Base-by-base conservation (phyloP, 2,329 filamentous ascomycete genomes). In the Fusarium coicis region DNA sequence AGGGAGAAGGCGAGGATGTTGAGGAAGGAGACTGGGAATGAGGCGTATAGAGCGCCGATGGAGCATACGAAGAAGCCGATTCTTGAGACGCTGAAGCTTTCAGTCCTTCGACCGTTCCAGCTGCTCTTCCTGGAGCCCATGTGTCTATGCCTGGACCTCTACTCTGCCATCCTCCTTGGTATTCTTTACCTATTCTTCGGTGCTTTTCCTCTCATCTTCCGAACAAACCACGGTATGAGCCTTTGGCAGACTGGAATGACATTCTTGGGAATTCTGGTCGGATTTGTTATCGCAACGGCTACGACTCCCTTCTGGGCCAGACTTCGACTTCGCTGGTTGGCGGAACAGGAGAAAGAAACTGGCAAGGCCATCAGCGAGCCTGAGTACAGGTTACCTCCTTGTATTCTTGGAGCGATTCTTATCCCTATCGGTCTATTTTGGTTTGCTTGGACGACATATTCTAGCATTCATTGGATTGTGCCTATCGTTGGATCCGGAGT, bases 181-280 rank as follows among this genome's bases (percentile, higher is more conserved):
- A 91, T 96, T 28, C 82, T 97, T 2, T 97, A 97, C 79, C 88
- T 96, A 8, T 96, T 96, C 83, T 96, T 96, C 78, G 93, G 93
- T 12, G 93, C 94, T 0, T 96, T 96, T 72, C 88, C 91, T 5
- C 83, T 96, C n/a, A 89, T 97, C 12, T 97, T 97, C 78, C 80
- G 86, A 30, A 88, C 87, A 39, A 91, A 92, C 37, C 91, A 96
- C 79, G 89, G 87, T 10, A 93, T 96, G 83, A 89, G 88, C 44
- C 84, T 94, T 5, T 95, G 91, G 85, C 92, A 84, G 5, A 40
- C 49, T 1, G 74, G 74, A 0, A 60, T 75, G 19, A 62, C 74
- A 0, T 76, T 74, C 3, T n/a, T 73, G 6, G 74, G 74, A 3
- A 72, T 76, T 4, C 56, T 64, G 1, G 23, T 73, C 6, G 74